Evolutionary conservation across 306 rosid species (phyloP), one percentile per base, ranked within the genome.

Genomic region (Lathyrus sativus): DNA sequence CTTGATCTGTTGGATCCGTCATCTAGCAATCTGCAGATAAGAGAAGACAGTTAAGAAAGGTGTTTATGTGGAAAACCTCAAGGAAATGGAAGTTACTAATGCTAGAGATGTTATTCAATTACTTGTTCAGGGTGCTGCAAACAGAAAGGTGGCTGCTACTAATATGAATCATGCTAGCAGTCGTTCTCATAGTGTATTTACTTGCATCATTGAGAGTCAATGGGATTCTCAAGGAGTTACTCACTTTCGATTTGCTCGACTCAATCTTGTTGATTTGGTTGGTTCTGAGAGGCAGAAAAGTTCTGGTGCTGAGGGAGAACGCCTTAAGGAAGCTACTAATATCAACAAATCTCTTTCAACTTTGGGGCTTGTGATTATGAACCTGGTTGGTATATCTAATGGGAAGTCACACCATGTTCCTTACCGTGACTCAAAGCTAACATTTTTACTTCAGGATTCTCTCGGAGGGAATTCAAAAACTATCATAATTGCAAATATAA

Each of bases 251-350:
- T 93, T 90, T 85, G 91, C 99, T 74, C 89, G 95, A 50, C 97
- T 93, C 43, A 93, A 90, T 81, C 96, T 93, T 17, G 96, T 93
- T 79, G 99, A 93, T 85, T 90, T 93, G 83, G 99, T 97, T 37
- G 99, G 99, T 79, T 93, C 99, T 10, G 99, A 93, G 85, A 93
- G 99, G 99, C 99, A 93, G 68, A 93, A 93, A 89, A 93, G 99
- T 75, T 93, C 99, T 65, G 99, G 99, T 41, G 99, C 99, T 56
- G 99, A 93, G 81, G 99, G 99, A 63, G 97, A 93, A 64, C 97
- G 99, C 67, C 91, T 93, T n/a, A n/a, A n/a, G n/a, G n/a, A n/a
- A n/a, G n/a, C n/a, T n/a, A n/a, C n/a, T n/a, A n/a, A n/a, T n/a
- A n/a, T n/a, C n/a, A n/a, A n/a, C n/a, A n/a, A n/a, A n/a, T n/a